phyloP scores from a whole-genome alignment of 208 protist genomes.

The Trichomonas gallinae region DNA sequence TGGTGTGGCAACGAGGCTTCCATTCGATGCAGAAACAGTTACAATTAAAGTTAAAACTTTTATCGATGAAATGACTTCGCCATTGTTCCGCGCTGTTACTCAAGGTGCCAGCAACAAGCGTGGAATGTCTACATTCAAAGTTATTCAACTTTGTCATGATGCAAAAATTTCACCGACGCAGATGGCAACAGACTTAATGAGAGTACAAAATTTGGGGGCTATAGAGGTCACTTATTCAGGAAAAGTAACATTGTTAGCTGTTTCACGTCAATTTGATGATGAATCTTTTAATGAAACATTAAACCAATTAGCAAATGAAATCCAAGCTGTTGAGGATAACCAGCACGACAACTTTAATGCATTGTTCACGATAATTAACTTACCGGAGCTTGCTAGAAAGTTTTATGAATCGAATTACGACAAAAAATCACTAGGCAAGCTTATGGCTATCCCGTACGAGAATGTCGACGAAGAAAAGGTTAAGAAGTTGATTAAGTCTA shows the following conservation, averaged over 20 bases:
- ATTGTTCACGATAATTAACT: not conserved
- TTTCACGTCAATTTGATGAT: not conserved
- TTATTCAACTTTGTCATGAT: not conserved
- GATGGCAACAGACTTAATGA: not conserved
- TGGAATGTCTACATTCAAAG: not conserved
- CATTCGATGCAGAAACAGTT: not conserved
- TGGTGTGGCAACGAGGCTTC: not conserved
- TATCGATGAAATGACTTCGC: not conserved
- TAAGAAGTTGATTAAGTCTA: not conserved
- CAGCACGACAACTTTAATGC: not conserved
- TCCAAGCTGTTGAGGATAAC: not conserved
- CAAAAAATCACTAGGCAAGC: not conserved
- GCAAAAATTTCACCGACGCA: not conserved
- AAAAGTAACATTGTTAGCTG: not conserved
- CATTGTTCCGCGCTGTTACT: not conserved
- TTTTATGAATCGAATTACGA: not conserved
- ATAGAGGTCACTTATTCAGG: not conserved
- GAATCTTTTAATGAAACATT: not conserved
- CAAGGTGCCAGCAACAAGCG: not conserved
- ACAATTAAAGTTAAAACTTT: not conserved
- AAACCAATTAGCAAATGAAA: not conserved
- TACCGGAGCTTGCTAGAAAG: not conserved
- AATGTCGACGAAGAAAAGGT: not conserved
- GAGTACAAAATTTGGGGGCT: not conserved
- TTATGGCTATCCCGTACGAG: not conserved